phyloP scores from a whole-genome alignment of 2,329 filamentous ascomycete genomes.

The Aspergillus floridensis region DNA sequence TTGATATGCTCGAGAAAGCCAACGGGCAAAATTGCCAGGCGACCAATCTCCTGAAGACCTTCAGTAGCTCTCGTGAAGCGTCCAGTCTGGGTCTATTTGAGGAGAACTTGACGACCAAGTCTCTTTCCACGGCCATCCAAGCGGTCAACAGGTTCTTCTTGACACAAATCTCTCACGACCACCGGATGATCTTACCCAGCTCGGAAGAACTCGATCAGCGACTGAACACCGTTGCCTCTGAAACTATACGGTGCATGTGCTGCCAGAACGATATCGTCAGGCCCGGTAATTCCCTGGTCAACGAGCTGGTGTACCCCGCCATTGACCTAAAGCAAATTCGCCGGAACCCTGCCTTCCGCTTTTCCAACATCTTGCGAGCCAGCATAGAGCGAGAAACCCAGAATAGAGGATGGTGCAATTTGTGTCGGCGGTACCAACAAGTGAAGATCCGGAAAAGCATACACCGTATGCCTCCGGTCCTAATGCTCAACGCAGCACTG shows the following conservation, averaged over 20 bases:
- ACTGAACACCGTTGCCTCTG: slow-evolving; percentile 43
- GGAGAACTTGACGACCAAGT: slow-evolving; percentile 70
- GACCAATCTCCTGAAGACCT: slow-evolving; percentile 87
- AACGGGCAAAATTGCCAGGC: slow-evolving; percentile 92
- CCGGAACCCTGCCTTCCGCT: slow-evolving; percentile 55
- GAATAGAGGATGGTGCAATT: slow-evolving; percentile 87
- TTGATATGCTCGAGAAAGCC: slow-evolving; percentile 97
- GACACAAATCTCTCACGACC: slow-evolving; percentile 75
- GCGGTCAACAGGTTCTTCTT: slow-evolving; percentile 81
- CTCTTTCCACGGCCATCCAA: slow-evolving; percentile 80
- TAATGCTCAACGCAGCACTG: slow-evolving; percentile 80
- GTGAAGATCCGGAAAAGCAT: slow-evolving; percentile 82
- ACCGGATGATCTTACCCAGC: slow-evolving; percentile 62
- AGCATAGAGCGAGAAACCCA: slow-evolving; percentile 88
- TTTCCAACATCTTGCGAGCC: slow-evolving; percentile 87
- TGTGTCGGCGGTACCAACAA: slow-evolving; percentile 86
- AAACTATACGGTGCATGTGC: slow-evolving; percentile 73
- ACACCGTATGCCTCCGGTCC: slow-evolving; percentile 74
- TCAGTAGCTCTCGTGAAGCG: slow-evolving; percentile 78
- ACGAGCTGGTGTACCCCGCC: slow-evolving; percentile 78
- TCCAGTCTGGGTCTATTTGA: slow-evolving; percentile 77
- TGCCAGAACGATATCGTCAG: slow-evolving; percentile 84
- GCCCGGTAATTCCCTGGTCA: slow-evolving; percentile 74
- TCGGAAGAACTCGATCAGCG: slow-evolving; percentile 69
- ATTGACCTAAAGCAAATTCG: slow-evolving; percentile 51